Conservation (phyloP, 1,284 basidiomycete genomes). For the Cutaneotrichosporon sp. region DNA sequence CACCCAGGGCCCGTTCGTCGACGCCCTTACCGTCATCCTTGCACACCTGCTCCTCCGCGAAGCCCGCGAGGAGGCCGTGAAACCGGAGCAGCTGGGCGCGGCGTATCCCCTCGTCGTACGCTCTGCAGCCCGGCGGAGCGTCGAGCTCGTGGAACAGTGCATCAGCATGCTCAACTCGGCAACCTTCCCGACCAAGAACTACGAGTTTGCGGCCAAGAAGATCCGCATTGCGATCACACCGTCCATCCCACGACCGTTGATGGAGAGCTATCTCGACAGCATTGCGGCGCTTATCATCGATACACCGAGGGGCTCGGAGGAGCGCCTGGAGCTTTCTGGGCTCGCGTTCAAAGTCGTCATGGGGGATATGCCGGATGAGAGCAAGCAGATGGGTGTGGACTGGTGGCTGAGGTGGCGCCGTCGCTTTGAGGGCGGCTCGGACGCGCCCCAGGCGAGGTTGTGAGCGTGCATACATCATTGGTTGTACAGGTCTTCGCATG, state of each 20-base stretch:
- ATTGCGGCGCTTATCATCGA: slow-evolving; percentile 21
- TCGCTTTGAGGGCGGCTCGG: slow-evolving; percentile 11
- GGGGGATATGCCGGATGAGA: slow-evolving; percentile 30
- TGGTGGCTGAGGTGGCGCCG: slow-evolving; percentile 36
- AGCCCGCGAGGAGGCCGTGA: slow-evolving; percentile 19
- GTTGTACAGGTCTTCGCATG: too few relatives aligned
- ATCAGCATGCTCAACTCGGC: slow-evolving; percentile 5
- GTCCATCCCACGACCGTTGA: slow-evolving; percentile 9
- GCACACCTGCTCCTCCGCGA: slow-evolving; percentile 25
- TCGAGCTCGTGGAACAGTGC: slow-evolving; percentile 10
- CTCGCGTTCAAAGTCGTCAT: slow-evolving; percentile 31
- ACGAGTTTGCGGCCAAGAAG: slow-evolving; percentile 11
- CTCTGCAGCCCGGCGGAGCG: slow-evolving; percentile 17
- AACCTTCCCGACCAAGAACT: slow-evolving; percentile 11
- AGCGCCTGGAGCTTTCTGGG: slow-evolving; percentile 22
- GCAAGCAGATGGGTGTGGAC: slow-evolving; percentile 27
- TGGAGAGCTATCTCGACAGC: slow-evolving; percentile 26
- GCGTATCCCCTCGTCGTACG: slow-evolving; percentile 26
- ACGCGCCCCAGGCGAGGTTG: slow-evolving; percentile 3
- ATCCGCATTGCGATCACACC: slow-evolving; percentile 22
- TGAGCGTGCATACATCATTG: background rate
- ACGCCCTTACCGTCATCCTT: slow-evolving; percentile 24
- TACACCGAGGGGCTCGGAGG: slow-evolving; percentile 13
- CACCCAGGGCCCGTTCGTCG: slow-evolving; percentile 24
- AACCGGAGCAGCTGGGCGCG: slow-evolving; percentile 26